Conservation (phyloP, 2,329 filamentous ascomycete genomes). For the Alternaria sp. region DNA sequence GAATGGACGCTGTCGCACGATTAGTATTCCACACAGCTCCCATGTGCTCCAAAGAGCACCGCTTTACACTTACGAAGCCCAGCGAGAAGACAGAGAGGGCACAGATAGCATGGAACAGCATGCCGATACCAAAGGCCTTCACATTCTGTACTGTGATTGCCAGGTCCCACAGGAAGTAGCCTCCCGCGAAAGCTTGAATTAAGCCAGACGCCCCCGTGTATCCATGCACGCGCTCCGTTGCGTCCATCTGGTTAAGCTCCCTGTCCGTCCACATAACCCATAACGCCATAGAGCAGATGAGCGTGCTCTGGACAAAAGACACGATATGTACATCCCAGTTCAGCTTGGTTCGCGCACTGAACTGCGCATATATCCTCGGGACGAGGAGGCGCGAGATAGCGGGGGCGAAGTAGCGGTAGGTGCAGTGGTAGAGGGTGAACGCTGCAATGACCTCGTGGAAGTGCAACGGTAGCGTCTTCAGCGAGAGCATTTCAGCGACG, state of each 20-base stretch:
- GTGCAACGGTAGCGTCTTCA: conserved; percentile 76
- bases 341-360: conserved; percentile 71
- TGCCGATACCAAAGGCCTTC: conserved; percentile 76
- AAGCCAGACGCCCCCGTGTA: conserved; percentile 77
- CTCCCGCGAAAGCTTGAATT: conserved; percentile 78
- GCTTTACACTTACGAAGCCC: conserved; percentile 72
- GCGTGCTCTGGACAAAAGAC: conserved; percentile 77
- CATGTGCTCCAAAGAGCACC: neutral
- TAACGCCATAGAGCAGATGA: conserved; percentile 77
- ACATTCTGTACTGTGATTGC: conserved; percentile 73
- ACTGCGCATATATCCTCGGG: conserved; percentile 68
- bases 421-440: conserved; percentile 72
- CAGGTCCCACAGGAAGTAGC: conserved; percentile 88
- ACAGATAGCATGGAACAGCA: conserved; percentile 78
- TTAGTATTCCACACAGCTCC: neutral
- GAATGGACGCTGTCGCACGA: conserved; percentile 72
- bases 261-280: conserved; percentile 74
- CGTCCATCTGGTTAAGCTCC: conserved; percentile 72
- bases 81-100: conserved; percentile 78
- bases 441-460: conserved; percentile 78
- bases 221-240: conserved; percentile 76
- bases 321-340: conserved; percentile 91
- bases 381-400: conserved; percentile 69
- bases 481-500: conserved; percentile 67
- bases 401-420: conserved; percentile 74